Base-by-base conservation (phyloP, 2,329 filamentous ascomycete species). In the Thermoascus crustaceus region DNA sequence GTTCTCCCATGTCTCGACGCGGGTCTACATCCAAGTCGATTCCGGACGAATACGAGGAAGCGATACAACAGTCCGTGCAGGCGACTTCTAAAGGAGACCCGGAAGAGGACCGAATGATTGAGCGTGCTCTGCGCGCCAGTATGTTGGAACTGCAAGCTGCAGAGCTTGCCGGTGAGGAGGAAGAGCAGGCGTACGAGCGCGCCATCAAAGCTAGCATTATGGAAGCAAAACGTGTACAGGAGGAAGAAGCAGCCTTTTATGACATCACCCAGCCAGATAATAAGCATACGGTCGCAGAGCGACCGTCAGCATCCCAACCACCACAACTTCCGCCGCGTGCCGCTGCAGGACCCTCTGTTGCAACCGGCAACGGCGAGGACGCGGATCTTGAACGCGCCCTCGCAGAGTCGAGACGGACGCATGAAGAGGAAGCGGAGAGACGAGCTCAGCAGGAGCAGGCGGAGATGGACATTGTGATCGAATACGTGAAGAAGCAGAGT, bases 401-500 rank as follows among this genome's bases (percentile, higher is more conserved):
- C 10, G 40, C 35, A 4, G 49, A 39, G 20, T 45, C 41, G 13
- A 31, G 25, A 30, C 38, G 38, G 20, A 50, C 53, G 46, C 47
- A 55, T 54, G 49, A 55, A 58, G 55, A 54, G n/a, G n/a, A n/a
- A 34, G 68, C 73, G 17, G 57, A 67, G 30, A 58, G 71, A 34
- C 47, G 76, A 3, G 58, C 63, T 24, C 65, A 40, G 58, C 7
- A 72, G 66, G 1, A 52, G 36, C 68, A 60, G 50, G 74, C 69
- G 0, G 82, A 87, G 51, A 82, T 88, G 53, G 75, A 85, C 37
- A 76, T 82, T 39, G 75, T 87, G 6, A 57, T 88, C 53, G 81
- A 86, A 49, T 86, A 85, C 56, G 72, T 86, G 25, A 83, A 81
- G 68, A 82, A 78, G 64, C 81, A 87, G 63, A 86, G 81, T 55